Percentiles rank a stretch among this genome's conserved stretches.
These are phyloP conservation scores for Nymphaea colorata DNA, from an alignment of 164 flowering plant genomes.

Conservation along the genomic window DNA sequence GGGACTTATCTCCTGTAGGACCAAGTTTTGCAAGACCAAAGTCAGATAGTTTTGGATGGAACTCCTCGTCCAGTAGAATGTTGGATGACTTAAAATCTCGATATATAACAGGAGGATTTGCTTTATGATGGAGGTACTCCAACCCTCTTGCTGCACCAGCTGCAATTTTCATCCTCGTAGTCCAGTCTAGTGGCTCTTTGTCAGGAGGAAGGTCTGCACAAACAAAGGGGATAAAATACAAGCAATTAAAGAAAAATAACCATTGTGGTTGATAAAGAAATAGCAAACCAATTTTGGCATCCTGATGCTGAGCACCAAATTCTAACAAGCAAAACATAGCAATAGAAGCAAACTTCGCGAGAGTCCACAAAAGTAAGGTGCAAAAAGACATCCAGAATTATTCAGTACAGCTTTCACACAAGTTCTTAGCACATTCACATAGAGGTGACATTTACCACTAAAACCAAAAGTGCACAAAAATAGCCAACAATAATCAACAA, in stretches of 20 bases:
- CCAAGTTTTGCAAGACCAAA: slow-evolving; percentile 58
- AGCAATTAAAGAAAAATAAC: not conserved
- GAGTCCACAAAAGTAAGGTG: too few relatives aligned
- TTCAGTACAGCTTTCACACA: too few relatives aligned
- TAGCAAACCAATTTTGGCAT: not conserved
- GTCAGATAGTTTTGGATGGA: slow-evolving; percentile 65
- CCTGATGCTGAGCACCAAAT: not conserved
- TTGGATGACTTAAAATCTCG: slow-evolving; percentile 64
- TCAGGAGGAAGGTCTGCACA: slow-evolving; percentile 28
- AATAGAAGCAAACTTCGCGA: not conserved
- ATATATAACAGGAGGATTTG: slow-evolving; percentile 59
- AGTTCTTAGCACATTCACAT: too few relatives aligned
- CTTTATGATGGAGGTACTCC: slow-evolving; percentile 49
- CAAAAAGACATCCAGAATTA: too few relatives aligned
- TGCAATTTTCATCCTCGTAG: slow-evolving; percentile 68
- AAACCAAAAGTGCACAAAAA: too few relatives aligned
- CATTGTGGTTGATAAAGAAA: not conserved
- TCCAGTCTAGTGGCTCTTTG: slow-evolving; percentile 56
- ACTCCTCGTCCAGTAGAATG: slow-evolving; percentile 43
- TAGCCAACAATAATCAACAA: too few relatives aligned
- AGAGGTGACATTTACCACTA: too few relatives aligned
- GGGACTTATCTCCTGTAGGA: slow-evolving; percentile 34
- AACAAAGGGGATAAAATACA: not conserved
- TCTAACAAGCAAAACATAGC: not conserved
- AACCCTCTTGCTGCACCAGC: slow-evolving; percentile 70